phyloP scores from a whole-genome alignment of 2,329 filamentous ascomycete species.

The Talaromyces sp. region DNA sequence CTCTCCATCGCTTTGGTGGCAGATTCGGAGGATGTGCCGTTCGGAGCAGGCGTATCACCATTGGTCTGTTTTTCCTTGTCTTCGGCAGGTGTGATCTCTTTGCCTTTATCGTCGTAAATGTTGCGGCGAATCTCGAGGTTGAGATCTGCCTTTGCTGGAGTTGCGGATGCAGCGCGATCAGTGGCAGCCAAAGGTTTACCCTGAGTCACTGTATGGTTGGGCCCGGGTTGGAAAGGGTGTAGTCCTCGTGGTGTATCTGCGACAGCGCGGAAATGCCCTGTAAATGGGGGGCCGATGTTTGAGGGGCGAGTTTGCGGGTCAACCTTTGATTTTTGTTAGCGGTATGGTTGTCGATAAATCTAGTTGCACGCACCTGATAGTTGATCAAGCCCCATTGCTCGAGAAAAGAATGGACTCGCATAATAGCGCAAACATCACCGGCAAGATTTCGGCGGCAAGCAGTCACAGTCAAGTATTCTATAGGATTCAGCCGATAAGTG shows the following conservation, averaged over 20 bases:
- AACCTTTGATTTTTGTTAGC: constrained; percentile 53
- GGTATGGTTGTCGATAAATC: constrained; percentile 13
- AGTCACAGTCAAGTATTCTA: constrained; percentile 94
- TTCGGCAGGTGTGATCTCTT: constrained; percentile 69
- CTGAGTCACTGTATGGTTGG: constrained; percentile 60
- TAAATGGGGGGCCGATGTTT: constrained; percentile 92
- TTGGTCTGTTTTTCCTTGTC: constrained; percentile 51
- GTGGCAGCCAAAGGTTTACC: constrained; percentile 62
- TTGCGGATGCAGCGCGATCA: constrained; percentile 62
- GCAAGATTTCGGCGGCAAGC: constrained; percentile 92
- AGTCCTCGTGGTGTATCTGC: constrained; percentile 92
- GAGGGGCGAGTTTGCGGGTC: constrained; percentile 93
- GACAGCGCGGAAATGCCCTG: constrained; percentile 92
- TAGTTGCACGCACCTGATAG: constrained; percentile 67
- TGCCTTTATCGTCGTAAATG: constrained; percentile 88
- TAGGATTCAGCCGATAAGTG: constrained; percentile 91
- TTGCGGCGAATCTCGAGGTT: constrained; percentile 93
- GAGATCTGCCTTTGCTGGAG: constrained; percentile 68
- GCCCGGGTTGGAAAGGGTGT: constrained; percentile 88
- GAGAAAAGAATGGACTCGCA: constrained; percentile 95
- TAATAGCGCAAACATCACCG: constrained; percentile 96
- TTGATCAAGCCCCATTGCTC: constrained; percentile 99
- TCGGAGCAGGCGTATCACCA: constrained; percentile 67
- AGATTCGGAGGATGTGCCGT: constrained; percentile 52
- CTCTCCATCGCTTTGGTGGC: constrained; percentile 59